These are phyloP conservation scores for Butyriboletus loyo DNA, from an alignment of 768 basidiomycete genomes.

Conservation along the genomic window DNA sequence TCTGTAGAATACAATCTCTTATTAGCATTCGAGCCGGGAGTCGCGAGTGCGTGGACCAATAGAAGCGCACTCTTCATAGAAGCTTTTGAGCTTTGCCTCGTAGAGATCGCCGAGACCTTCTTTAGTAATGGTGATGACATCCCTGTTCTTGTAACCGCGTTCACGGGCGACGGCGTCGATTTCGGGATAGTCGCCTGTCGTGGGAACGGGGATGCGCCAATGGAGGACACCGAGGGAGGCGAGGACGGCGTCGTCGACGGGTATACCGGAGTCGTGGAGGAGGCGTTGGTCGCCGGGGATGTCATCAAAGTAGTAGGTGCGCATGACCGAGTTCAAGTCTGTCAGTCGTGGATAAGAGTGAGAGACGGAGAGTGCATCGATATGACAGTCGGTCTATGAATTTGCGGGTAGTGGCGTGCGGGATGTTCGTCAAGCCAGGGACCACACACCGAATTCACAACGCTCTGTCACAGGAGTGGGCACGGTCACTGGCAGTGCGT, in stretches of 20 bases:
- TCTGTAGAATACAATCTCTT: slow-evolving; percentile 34
- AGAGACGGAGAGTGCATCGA: too few species aligned
- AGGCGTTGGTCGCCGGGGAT: slow-evolving; percentile 79
- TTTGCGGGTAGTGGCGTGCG: too few species aligned
- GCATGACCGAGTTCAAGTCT: slow-evolving; percentile 42
- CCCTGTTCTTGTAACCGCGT: slow-evolving; percentile 80
- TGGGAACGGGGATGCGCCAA: slow-evolving; percentile 59
- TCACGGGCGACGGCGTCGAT: slow-evolving; percentile 64
- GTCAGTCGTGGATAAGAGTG: too few species aligned
- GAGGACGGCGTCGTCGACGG: slow-evolving; percentile 51
- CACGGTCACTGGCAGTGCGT: too few species aligned
- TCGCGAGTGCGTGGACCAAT: not conserved
- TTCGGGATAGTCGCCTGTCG: slow-evolving; percentile 40
- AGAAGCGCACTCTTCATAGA: slow-evolving; percentile 73
- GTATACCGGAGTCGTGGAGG: slow-evolving; percentile 67
- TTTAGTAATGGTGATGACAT: slow-evolving; percentile 73
- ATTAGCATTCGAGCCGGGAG: not conserved
- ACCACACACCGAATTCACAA: too few species aligned
- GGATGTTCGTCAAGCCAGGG: too few species aligned
- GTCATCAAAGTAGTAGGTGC: slow-evolving; percentile 73
- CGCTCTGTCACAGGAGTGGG: too few species aligned
- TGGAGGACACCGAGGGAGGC: slow-evolving; percentile 58
- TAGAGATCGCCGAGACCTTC: slow-evolving; percentile 79
- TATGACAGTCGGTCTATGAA: too few species aligned
- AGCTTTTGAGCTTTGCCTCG: slow-evolving; percentile 76